phyloP scores from a whole-genome alignment of 768 basidiomycete genomes.

The Suillus subaureus region DNA sequence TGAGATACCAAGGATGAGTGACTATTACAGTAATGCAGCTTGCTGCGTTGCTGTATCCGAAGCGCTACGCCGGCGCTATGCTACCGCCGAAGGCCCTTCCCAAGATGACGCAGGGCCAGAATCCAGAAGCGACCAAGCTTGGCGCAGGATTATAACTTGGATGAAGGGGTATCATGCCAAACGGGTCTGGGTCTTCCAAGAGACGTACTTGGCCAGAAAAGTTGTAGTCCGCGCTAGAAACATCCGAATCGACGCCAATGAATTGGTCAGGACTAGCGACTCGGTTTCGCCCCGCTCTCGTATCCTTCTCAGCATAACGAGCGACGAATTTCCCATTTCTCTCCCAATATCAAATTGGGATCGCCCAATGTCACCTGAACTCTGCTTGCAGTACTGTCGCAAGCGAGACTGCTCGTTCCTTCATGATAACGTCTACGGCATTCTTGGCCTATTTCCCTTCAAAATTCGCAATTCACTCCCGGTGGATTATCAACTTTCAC shows the following conservation, averaged over 20 bases:
- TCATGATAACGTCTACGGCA: constrained; percentile 3
- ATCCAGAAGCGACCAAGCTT: background rate
- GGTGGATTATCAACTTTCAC: constrained; percentile 1
- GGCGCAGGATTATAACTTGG: constrained; percentile 3
- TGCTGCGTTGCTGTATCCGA: background rate
- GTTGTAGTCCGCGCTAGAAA: background rate
- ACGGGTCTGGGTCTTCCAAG: background rate
- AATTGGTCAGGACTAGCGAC: background rate
- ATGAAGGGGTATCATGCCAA: constrained; percentile 2
- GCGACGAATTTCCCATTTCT: background rate
- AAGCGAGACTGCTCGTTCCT: background rate
- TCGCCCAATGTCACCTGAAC: constrained; percentile 2
- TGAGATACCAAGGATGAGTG: background rate
- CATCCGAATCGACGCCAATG: background rate
- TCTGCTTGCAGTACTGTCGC: constrained; percentile 4
- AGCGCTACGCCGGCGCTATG: constrained; percentile 1
- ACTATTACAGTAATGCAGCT: background rate
- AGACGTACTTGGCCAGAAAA: background rate
- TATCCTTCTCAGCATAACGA: background rate
- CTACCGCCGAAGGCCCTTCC: background rate
- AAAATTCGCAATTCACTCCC: background rate
- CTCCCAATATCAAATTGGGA: background rate
- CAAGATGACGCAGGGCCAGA: background rate
- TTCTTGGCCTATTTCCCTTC: background rate
- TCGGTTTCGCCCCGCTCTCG: background rate